Evolutionary conservation across 2,329 filamentous ascomycete genomes (phyloP).

Genomic region (Clonostachys chloroleuca): DNA sequence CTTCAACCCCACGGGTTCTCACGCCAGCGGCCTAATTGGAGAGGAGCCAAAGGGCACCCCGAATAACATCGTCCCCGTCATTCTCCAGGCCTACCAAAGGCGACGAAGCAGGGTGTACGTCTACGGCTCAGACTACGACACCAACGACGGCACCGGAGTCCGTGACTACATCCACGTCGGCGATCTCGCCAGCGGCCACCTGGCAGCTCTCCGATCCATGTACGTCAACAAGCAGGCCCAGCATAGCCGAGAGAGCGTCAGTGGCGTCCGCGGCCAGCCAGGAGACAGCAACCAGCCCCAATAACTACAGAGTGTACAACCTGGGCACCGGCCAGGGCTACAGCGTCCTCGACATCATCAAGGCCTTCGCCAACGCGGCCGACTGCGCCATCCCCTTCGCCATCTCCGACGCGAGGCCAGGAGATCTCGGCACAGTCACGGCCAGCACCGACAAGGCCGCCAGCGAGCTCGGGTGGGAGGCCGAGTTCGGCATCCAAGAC

Average conservation of each 20-base stretch:
- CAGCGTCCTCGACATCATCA: slow-evolving; percentile 36
- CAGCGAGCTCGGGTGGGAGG: slow-evolving; percentile 32
- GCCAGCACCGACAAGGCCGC: slow-evolving; percentile 31
- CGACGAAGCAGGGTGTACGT: slow-evolving; percentile 47
- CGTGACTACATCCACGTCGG: slow-evolving; percentile 66
- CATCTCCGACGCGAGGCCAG: slow-evolving; percentile 26
- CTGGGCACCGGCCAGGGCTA: slow-evolving; percentile 38
- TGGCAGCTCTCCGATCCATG: slow-evolving; percentile 43
- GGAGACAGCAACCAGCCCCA: slow-evolving; percentile 1
- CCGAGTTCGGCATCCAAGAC: background rate
- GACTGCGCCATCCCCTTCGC: slow-evolving; percentile 27
- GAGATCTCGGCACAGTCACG: slow-evolving; percentile 37
- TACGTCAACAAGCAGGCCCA: slow-evolving; percentile 17
- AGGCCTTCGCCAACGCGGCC: slow-evolving; percentile 28
- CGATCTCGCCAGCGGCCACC: slow-evolving; percentile 60
- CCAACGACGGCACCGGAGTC: slow-evolving; percentile 61
- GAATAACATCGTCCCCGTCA: slow-evolving; percentile 61
- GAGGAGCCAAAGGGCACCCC: slow-evolving; percentile 59
- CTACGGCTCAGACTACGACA: slow-evolving; percentile 63
- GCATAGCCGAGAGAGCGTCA: no score
- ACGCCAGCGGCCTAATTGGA: slow-evolving; percentile 57
- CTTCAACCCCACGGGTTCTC: slow-evolving; percentile 65
- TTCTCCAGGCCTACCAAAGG: slow-evolving; percentile 57
- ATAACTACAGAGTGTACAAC: slow-evolving; percentile 34
- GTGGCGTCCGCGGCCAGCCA: slow-evolving; percentile 13